Percentiles rank a stretch among this genome's conserved stretches.
Conservation (phyloP, 352 stramenopile genomes). For the Plasmopara muralis region DNA sequence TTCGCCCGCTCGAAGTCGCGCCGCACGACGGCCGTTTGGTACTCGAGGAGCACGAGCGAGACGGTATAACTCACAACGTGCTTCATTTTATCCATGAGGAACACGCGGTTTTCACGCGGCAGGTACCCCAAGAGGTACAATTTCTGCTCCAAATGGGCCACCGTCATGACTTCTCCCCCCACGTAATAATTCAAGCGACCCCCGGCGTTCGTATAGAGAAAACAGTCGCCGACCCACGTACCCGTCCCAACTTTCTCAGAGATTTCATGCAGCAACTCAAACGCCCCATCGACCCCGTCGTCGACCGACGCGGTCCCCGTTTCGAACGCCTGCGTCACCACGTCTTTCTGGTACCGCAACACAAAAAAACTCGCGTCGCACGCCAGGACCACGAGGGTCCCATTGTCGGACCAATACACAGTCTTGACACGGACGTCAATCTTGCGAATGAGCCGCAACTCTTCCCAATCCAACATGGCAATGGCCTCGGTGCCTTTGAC, state of each 20-base stretch:
- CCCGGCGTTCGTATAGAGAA: constrained; percentile 96
- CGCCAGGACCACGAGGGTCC: constrained; percentile 93
- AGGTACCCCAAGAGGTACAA: constrained; percentile 98
- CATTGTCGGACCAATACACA: constrained; percentile 97
- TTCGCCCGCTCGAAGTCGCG: constrained; percentile 98
- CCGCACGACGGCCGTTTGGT: constrained; percentile 97
- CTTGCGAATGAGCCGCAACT: constrained; percentile 94
- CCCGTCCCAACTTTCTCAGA: constrained; percentile 93
- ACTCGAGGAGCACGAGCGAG: constrained; percentile 95
- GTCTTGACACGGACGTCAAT: constrained; percentile 96
- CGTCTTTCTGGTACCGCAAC: constrained; percentile 91
- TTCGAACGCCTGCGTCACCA: constrained; percentile 85
- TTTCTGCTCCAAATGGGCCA: constrained; percentile 93
- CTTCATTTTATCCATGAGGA: constrained; percentile 97
- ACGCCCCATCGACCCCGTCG: constrained; percentile 95
- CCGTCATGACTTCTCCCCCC: constrained; percentile 98
- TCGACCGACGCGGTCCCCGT: constrained; percentile 84
- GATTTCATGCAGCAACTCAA: constrained; percentile 98
- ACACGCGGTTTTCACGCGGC: constrained; percentile 97
- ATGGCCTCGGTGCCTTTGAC: constrained; percentile 95
- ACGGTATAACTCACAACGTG: constrained; percentile 90
- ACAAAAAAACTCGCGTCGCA: constrained; percentile 96
- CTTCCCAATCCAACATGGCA: constrained; percentile 99
- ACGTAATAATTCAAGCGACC: constrained; percentile 98
- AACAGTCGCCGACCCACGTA: constrained; percentile 99